Evolutionary conservation across 345 rosid species (phyloP), one percentile per base, ranked within the genome.

Genomic region (Citrus trifoliata): DNA sequence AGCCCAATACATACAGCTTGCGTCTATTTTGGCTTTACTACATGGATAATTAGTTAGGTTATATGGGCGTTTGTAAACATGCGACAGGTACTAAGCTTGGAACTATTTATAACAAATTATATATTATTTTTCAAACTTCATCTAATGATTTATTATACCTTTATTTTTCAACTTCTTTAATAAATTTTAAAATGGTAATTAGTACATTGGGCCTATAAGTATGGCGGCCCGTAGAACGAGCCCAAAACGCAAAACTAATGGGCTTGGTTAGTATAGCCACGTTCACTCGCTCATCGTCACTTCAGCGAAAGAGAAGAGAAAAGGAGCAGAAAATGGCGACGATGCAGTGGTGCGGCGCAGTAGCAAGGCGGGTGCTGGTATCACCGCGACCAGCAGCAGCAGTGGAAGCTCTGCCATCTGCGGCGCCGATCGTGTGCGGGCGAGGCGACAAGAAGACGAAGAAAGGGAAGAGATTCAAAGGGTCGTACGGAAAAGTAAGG

Each of bases 361-460:
- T 79, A 22, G 89, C 93, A 35, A 85, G 89, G 85, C 86, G 94
- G 79, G 71, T 79, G 77, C 63, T 89, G 90, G 71, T 51, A 88
- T 78, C 61, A 53, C 90, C 83, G 74, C 82, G 83, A 30, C 76
- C 88, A 10, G 56, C 79, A 16, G 74, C 75, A 7, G 30, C 73
- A 3, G 60, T 83, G 38, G 33, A 32, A 6, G 55, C 87, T 35
- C 67, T 85, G 55, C 65, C 73, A 59, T 46, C 68, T 38, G 86
- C 77, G 58, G 88, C 72, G 33, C 89, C 93, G 79, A 81, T 82
- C 24, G 33, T 89, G 62, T 96, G 98, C 76, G 99, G 99, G 46
- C 79, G 99, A 71, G 98, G 99, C 33, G 99, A 96, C 85, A 91
- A 87, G 89, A 90, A 81, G 87, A 96, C 99, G 67, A 93, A 89